Evolutionary conservation across 495 filamentous ascomycete species (phyloP), one percentile per base, ranked within the genome.

Genomic region (Tuber brumale): DNA sequence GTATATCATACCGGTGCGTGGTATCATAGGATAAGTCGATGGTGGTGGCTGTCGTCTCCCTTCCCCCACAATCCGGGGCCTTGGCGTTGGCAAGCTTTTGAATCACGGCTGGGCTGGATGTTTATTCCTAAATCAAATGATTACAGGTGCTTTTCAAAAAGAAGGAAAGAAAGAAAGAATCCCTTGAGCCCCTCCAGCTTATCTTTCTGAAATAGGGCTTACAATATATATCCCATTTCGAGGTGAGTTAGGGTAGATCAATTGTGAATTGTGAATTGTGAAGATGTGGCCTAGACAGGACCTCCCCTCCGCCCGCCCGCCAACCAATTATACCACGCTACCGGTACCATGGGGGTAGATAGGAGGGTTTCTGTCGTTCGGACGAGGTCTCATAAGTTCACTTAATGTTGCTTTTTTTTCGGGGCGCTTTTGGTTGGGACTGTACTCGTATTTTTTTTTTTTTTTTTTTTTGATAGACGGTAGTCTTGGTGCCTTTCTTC

Each of bases 41-140:
- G 16, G 51, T 5, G 12, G 57, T 19, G 57, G 27, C n/a, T 31
- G 27, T 19, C 57, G 12, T 35, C 27, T 18, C 31, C 3, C 57
- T 27, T 66, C 4, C 46, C 46, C 57, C 57, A 19, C 57, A 35
- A 66, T 8, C 14, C 57, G 27, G 12, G 27, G 18, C 57, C 27
- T 66, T 66, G 57, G 57, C 57, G 31, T 66, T 66, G 27, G 57
- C 57, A 66, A 66, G 57, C 57, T 35, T 66, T 66, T 66, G 57
- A 35, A 66, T 66, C 57, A 35, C 57, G 57, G 12, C 57, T 18
- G 27, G 57, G 27, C 57, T 35, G 57, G 57, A 35, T 35, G 27
- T 35, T 66, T 35, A 66, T 66, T 66, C 57, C 57, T 66, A 35
- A 66, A 66, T 31, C 27, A 66, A 66, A 35, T 35, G 57, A 27